A percentile compares a stretch with the other conserved stretches of the same genome.
These are phyloP conservation scores for Maudiozyma humilis DNA, from an alignment of 1,139 yeast genomes.

Conservation along the genomic window DNA sequence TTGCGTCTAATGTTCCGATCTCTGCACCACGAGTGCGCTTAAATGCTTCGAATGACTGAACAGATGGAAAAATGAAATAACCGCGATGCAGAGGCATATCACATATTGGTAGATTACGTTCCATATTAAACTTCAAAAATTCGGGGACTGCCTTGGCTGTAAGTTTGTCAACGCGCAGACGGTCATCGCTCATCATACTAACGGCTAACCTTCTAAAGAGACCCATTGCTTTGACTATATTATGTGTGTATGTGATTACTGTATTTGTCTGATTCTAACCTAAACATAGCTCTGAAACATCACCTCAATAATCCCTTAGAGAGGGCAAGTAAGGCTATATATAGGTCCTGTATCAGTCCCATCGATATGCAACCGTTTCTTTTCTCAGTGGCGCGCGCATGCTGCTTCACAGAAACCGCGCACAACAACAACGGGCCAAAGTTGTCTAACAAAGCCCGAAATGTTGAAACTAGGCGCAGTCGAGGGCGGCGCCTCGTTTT, in stretches of 20 bases:
- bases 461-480: no score
- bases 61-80: conserved; percentile 11
- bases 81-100: conserved; percentile 8
- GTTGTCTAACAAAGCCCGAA: no score
- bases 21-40: conserved; percentile 5
- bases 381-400: no score
- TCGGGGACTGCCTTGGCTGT: conserved; percentile 4
- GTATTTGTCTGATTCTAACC: background rate
- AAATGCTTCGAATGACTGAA: conserved; percentile 13
- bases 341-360: no score
- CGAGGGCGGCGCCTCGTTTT: no score
- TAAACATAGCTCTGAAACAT: no score
- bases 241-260: background rate
- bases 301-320: no score
- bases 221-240: no score
- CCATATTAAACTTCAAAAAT: conserved; percentile 5
- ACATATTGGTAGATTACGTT: conserved; percentile 10
- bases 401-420: no score
- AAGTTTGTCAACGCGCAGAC: background rate
- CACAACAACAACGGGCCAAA: no score
- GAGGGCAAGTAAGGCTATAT: no score
- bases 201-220: conserved; percentile 1
- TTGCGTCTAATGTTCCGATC: conserved; percentile 5
- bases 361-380: no score
- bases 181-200: background rate